phyloP scores from a whole-genome alignment of 495 filamentous ascomycete genomes.

The Talaromyces ruber region DNA sequence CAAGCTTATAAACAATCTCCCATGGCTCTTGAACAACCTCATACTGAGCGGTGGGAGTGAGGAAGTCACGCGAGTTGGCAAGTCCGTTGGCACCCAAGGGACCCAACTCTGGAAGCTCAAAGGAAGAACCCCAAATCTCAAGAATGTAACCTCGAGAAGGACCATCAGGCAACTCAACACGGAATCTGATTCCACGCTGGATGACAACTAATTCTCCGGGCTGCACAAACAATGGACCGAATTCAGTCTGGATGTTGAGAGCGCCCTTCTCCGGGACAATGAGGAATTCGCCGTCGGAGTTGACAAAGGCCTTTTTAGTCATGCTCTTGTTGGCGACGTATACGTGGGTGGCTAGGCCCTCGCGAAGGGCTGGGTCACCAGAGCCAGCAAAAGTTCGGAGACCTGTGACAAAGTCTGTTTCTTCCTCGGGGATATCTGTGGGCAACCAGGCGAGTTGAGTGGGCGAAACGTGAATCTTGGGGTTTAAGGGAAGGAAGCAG shows the following conservation, averaged over 20 bases:
- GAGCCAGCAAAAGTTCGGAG: constrained; percentile 42
- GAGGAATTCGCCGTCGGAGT: constrained; percentile 42
- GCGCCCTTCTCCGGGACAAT: constrained; percentile 40
- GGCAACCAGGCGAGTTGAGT: constrained; percentile 37
- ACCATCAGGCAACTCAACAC: constrained; percentile 34
- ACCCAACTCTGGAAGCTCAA: constrained; percentile 42
- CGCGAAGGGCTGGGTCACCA: constrained; percentile 39
- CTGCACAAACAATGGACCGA: constrained; percentile 37
- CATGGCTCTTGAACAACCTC: constrained; percentile 31
- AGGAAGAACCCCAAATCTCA: constrained; percentile 39
- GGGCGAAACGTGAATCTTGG: constrained; percentile 54
- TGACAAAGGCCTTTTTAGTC: constrained; percentile 36
- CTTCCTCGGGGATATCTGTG: constrained; percentile 36
- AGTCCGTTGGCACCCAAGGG: constrained; percentile 43
- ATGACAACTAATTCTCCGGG: constrained; percentile 41
- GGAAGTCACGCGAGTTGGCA: constrained; percentile 42
- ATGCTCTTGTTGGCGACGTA: constrained; percentile 38
- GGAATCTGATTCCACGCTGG: constrained; percentile 38
- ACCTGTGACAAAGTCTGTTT: constrained; percentile 22
- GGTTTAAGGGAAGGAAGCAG: constrained; percentile 38
- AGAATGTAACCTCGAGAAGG: constrained; percentile 41
- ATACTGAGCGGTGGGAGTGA: constrained; percentile 33
- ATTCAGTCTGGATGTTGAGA: constrained; percentile 42
- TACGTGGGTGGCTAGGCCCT: constrained; percentile 39
- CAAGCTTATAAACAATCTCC: constrained; percentile 43